Evolutionary conservation across 2,329 filamentous ascomycete genomes (phyloP).

Genomic region (Anisogramma anomala): DNA sequence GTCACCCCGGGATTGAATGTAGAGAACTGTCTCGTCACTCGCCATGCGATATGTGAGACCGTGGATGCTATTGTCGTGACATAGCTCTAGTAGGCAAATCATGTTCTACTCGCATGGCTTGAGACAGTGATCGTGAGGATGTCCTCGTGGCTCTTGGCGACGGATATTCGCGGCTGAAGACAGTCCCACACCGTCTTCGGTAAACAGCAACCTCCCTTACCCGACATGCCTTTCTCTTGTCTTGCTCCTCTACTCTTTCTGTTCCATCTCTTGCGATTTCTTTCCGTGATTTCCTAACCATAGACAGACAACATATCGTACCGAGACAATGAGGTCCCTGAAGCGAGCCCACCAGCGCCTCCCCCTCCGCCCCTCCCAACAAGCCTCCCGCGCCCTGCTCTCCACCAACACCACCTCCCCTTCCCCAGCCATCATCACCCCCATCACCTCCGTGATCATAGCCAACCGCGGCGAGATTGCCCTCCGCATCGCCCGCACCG

Average conservation of each 20-base stretch:
- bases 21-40: too few species aligned
- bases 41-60: too few species aligned
- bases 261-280: neutral
- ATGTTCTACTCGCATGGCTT: too few species aligned
- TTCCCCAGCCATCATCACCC: constrained; percentile 28
- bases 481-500: constrained; percentile 81
- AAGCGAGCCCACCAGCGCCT: constrained; percentile 38
- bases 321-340: constrained; percentile 40
- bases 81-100: too few species aligned
- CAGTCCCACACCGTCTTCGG: neutral
- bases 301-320: neutral
- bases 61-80: too few species aligned
- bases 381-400: constrained; percentile 9
- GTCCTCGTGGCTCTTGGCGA: constrained; percentile 5
- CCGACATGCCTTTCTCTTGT: neutral
- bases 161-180: constrained; percentile 13
- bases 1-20: neutral
- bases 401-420: constrained; percentile 24
- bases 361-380: constrained; percentile 20
- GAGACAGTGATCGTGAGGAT: neutral
- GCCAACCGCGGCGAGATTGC: constrained; percentile 97
- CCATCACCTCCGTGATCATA: constrained; percentile 74
- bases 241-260: neutral
- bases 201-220: neutral
- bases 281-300: neutral